Evolutionary conservation across 495 filamentous ascomycete species (phyloP), one percentile per base, ranked within the genome.

Genomic region (Geopyxis carbonaria): DNA sequence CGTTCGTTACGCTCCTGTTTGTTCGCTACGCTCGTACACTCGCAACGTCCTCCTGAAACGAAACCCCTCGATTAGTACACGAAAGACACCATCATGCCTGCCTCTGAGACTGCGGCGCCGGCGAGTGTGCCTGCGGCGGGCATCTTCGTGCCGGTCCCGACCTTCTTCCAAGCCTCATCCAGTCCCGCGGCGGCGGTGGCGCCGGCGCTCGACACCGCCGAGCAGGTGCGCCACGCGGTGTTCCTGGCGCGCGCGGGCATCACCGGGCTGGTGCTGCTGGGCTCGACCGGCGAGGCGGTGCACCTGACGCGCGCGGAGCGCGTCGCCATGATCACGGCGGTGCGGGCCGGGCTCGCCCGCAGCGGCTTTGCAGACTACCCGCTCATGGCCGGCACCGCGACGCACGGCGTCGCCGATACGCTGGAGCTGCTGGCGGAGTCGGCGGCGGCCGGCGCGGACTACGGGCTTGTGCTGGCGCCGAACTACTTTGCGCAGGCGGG

Each of bases 201-300:
- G 1, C 53, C 66, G 9, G 57, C 65, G 14, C 51, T 71, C 24
- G 75, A 80, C 53, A 47, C 73, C 31, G 50, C 61, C 10, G 60
- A 72, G 1, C 76, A 80, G 50, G 51, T 63, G 23, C 50, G 52
- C 7, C 75, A 80, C 63, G 66, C 64, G 37, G 37, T 79, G 4
- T 71, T 73, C 53, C 73, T 82, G 30, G 76, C 76, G 8, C 53
- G 57, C 11, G 57, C 62, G 8, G 76, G 76, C 27, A 69, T 80
- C 55, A 64, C 57, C 13, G 76, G 76, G 8, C 61, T 80, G 13
- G 72, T 78, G 2, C 59, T 80, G 6, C 64, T 82, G 13, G 77
- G 77, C 5, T 69, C 63, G 25, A 80, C 73, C 0, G 77, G 77
- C 38, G 77, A 82, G 51, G 76, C 75, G 0, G 63, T 80, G 4